These are phyloP conservation scores for Macadamia integrifolia DNA, from an alignment of 164 flowering plant genomes.

Conservation along the genomic window DNA sequence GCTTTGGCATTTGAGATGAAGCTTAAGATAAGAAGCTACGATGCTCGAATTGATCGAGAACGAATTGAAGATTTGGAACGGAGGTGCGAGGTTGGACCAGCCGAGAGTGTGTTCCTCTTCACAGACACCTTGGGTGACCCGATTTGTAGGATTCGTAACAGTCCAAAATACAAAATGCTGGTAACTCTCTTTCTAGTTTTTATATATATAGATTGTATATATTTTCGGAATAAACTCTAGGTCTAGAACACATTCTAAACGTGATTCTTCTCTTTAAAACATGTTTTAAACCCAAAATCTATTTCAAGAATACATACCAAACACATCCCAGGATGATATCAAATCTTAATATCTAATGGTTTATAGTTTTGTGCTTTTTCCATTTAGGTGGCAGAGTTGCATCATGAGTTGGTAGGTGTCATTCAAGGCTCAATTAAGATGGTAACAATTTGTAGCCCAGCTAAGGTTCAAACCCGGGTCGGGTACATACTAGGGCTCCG, in stretches of 20 bases:
- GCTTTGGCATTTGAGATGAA: slow-evolving; percentile 22
- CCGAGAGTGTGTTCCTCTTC: slow-evolving; percentile 34
- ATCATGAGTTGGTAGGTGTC: slow-evolving; percentile 49
- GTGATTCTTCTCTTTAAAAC: background rate
- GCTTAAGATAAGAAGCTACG: slow-evolving; percentile 41
- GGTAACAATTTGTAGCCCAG: slow-evolving; percentile 20
- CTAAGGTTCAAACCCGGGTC: slow-evolving; percentile 30
- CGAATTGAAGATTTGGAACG: slow-evolving; percentile 53
- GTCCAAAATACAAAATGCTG: slow-evolving; percentile 56
- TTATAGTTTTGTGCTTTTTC: background rate
- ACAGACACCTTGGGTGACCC: slow-evolving; percentile 74
- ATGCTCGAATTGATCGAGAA: slow-evolving; percentile 28
- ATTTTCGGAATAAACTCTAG: too few species aligned
- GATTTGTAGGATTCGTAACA: slow-evolving; percentile 56
- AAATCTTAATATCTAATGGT: background rate
- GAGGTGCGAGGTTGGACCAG: slow-evolving; percentile 57
- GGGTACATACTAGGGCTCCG: slow-evolving; percentile 68
- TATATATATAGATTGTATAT: background rate
- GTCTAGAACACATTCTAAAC: too few species aligned
- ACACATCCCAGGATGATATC: too few species aligned
- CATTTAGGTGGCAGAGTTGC: slow-evolving; percentile 59
- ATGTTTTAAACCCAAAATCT: too few species aligned
- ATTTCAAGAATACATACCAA: too few species aligned
- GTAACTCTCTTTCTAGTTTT: slow-evolving; percentile 14
- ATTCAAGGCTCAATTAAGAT: slow-evolving; percentile 60